Conservation (phyloP, 805 yeast genomes). For the Jamesozyma hellenica region DNA sequence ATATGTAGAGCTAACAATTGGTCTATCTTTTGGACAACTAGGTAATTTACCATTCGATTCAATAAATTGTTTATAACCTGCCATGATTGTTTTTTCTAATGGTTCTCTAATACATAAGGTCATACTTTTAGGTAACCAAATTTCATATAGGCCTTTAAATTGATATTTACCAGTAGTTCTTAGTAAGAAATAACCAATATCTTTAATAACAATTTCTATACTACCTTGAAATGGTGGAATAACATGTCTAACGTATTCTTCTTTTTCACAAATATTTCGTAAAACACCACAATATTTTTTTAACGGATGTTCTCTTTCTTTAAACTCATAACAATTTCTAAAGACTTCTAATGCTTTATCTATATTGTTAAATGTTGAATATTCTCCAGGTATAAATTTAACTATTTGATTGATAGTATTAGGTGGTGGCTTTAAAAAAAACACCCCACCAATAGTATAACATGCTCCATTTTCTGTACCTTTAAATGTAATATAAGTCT, state of each 20-base stretch:
- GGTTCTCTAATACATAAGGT: slow-evolving; percentile 47
- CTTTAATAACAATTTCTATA: slow-evolving; percentile 54
- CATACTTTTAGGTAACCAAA: slow-evolving; percentile 48
- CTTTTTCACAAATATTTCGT: slow-evolving; percentile 7
- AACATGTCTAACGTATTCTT: slow-evolving; percentile 35
- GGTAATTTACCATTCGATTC: slow-evolving; percentile 25
- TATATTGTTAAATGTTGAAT: slow-evolving; percentile 27
- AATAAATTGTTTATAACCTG: slow-evolving; percentile 28
- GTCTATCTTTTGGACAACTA: slow-evolving; percentile 20
- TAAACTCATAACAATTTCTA: slow-evolving; percentile 9
- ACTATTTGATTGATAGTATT: slow-evolving; percentile 40
- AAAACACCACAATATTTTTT: slow-evolving; percentile 24
- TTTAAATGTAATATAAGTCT: slow-evolving; percentile 30
- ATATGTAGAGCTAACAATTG: slow-evolving; percentile 22
- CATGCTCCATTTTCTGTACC: slow-evolving; percentile 33
- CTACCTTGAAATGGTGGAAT: slow-evolving; percentile 66
- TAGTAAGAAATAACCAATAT: slow-evolving; percentile 53
- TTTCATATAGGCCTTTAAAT: slow-evolving; percentile 33
- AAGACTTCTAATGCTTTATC: slow-evolving; percentile 29
- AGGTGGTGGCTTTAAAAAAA: slow-evolving; percentile 47
- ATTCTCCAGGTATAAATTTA: slow-evolving; percentile 35
- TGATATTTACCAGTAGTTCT: slow-evolving; percentile 45
- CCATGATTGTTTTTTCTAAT: slow-evolving; percentile 24
- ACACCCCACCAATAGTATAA: slow-evolving; percentile 50
- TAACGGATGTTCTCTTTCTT: slow-evolving; percentile 22